Evolutionary conservation across 352 stramenopile genomes (phyloP).

Genomic region (Pilasporangium apinafurcum): DNA sequence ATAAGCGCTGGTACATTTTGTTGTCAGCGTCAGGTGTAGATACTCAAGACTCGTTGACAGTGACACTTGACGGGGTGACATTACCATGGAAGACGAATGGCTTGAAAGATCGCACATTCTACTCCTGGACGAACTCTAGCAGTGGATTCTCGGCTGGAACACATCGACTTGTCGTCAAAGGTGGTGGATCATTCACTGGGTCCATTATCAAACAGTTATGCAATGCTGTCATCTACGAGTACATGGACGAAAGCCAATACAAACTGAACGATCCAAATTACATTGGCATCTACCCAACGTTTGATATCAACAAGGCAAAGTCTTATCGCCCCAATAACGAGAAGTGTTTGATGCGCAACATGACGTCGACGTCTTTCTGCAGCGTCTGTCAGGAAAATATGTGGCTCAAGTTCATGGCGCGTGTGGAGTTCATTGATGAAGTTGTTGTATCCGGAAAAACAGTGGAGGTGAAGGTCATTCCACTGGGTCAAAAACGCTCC

Average conservation of each 20-base stretch:
- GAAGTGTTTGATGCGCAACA: slow-evolving; percentile 37
- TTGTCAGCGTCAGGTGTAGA: slow-evolving; percentile 17
- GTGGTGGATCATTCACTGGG: slow-evolving; percentile 12
- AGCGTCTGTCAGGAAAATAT: slow-evolving; percentile 30
- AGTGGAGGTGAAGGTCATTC: slow-evolving; percentile 21
- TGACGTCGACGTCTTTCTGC: slow-evolving; percentile 26
- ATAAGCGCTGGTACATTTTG: slow-evolving; percentile 20
- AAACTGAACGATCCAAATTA: slow-evolving; percentile 12
- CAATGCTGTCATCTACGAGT: slow-evolving; percentile 24
- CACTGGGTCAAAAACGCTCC: slow-evolving; percentile 16
- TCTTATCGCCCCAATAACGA: slow-evolving; percentile 22
- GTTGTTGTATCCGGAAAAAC: slow-evolving; percentile 10
- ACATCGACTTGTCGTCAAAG: slow-evolving; percentile 19
- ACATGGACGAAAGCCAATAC: slow-evolving; percentile 14
- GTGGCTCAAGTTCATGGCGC: slow-evolving; percentile 23
- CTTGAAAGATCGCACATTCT: slow-evolving; percentile 20
- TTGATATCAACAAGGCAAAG: slow-evolving; percentile 19
- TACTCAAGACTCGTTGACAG: slow-evolving; percentile 17
- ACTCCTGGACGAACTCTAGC: slow-evolving; percentile 14
- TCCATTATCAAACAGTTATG: slow-evolving; percentile 27
- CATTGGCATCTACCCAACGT: slow-evolving; percentile 29
- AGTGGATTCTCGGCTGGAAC: slow-evolving; percentile 11
- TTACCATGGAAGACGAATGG: slow-evolving; percentile 18
- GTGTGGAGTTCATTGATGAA: slow-evolving; percentile 25
- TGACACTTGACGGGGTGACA: slow-evolving; percentile 16